Conservation (phyloP, 805 yeast species). For the Blastobotrys mokoenaii region DNA sequence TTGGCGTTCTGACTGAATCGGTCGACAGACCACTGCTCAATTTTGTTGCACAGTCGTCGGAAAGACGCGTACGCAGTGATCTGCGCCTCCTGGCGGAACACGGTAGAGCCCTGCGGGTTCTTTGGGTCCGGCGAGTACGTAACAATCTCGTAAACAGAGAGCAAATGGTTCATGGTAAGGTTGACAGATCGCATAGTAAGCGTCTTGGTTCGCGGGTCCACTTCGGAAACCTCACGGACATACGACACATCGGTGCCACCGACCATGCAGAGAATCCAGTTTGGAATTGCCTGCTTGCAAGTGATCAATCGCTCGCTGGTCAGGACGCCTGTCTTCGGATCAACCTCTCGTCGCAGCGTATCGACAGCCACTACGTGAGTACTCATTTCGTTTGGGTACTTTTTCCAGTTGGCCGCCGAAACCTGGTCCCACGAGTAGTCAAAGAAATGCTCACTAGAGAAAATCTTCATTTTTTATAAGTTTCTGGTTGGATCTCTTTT, state of each 20-base stretch:
- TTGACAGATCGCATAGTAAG: conserved; percentile 79
- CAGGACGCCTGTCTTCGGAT: conserved; percentile 43
- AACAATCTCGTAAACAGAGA: conserved; percentile 84
- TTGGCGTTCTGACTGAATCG: conserved; percentile 82
- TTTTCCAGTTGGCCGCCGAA: conserved; percentile 93
- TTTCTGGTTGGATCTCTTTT: neutral
- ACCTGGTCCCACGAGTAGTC: conserved; percentile 90
- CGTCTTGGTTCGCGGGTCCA: conserved; percentile 57
- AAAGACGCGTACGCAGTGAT: conserved; percentile 78
- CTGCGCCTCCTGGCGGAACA: conserved; percentile 75
- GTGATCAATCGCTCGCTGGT: conserved; percentile 83
- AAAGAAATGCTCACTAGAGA: conserved; percentile 60
- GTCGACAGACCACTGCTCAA: conserved; percentile 89
- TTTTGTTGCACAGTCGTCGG: conserved; percentile 60
- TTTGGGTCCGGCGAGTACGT: conserved; percentile 59
- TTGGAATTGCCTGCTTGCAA: conserved; percentile 78
- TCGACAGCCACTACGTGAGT: conserved; percentile 94
- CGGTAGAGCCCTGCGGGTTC: conserved; percentile 44
- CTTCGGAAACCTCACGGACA: conserved; percentile 83
- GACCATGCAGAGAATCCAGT: conserved; percentile 64
- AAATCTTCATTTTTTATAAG: conserved; percentile 56
- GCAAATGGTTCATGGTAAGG: conserved; percentile 66
- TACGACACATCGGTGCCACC: conserved; percentile 69
- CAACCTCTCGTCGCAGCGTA: conserved; percentile 64
- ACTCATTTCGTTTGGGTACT: conserved; percentile 90